Evolutionary conservation across 441 rosid species (phyloP), one percentile per base, ranked within the genome.

Genomic region (Populus hybrid): DNA sequence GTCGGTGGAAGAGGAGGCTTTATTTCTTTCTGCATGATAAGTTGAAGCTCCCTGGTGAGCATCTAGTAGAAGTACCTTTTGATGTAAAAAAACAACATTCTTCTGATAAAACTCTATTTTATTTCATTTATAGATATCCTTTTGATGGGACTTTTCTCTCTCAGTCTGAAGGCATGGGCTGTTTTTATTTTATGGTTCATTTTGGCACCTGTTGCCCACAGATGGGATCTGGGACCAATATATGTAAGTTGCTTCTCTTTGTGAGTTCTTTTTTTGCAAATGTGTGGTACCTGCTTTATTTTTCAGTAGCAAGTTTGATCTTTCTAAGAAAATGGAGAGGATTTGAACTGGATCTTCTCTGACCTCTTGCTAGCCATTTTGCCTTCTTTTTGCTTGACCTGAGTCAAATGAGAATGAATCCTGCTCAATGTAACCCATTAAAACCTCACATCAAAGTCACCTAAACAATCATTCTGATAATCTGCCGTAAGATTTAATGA

Each of bases 41-140:
- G 87, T 74, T 92, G 82, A 92, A 88, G 85, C 80, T 94, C 76
- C 97, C 97, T 46, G 93, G 98, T 92, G 76, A 88, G 83, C 75
- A 74, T 82, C 75, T 30, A 34, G 63, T 83, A 69, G 34, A 72
- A 67, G 14, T 71, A 21, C 34, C 75, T 74, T 70, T 74, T 80
- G 35, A 79, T 75, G 66, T 66, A 8, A 59, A 59, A 19, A 9
- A 76, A 40, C 40, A 12, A 76, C 11, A 32, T 23, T 19, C 46
- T 83, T 21, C 81, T 83, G 81, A 84, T 82, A 21, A 30, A 67
- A 76, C 76, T 74, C 72, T 67, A 66, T 83, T 74, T 57, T 83
- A 75, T 76, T 78, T 71, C 67, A 73, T 83, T 82, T 73, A 66
- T 84, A 94, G 97, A 90, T 86, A 86, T 94, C 82, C 82, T 94